Evolutionary conservation across 495 filamentous ascomycete genomes (phyloP), one percentile per base, ranked within the genome.

Genomic region (Daldinia grandis): DNA sequence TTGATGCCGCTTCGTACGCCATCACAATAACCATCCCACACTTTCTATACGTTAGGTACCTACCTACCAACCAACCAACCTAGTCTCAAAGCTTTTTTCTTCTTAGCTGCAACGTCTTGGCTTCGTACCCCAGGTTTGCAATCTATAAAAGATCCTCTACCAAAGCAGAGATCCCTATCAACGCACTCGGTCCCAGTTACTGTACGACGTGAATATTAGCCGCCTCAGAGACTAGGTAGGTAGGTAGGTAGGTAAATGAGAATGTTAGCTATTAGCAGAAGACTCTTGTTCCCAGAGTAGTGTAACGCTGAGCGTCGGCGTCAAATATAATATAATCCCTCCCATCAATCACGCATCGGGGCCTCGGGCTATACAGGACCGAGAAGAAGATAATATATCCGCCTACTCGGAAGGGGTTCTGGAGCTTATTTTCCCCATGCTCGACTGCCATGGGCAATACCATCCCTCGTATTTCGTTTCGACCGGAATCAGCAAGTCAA

Each of bases 191-290:
- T 35, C 31, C 49, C 59, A 44, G 42, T 44, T 57, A 8, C 19
- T 65, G 40, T 59, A 28, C 49, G 68, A 40, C 60, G 57, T 30
- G 19, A 68, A 53, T 56, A 66, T 68, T 69, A 68, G 70, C 70
- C 70, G 70, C 62, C 10, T 30, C 58, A 19, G 14, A 55, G 31
- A 30, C 49, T 31, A 30, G 47, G 25, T 28, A 53, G 10, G 10
- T 12, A 14, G 9, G 9, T 47, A 47, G 38, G 50, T 50, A 17
- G n/a, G n/a, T n/a, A n/a, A n/a, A 49, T 24, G 30, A 68, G 19
- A 40, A 27, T n/a, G 44, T 37, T 35, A 38, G 19, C 17, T 24
- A n/a, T n/a, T n/a, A n/a, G 33, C 15, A n/a, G 37, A 10, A 6
- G 10, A 38, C 31, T 59, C 19, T 21, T 47, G 49, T 56, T 51